A percentile compares a stretch with the other conserved stretches of the same genome.
These are phyloP conservation scores for Boechera stricta DNA, from an alignment of 345 rosid species.

Conservation along the genomic window DNA sequence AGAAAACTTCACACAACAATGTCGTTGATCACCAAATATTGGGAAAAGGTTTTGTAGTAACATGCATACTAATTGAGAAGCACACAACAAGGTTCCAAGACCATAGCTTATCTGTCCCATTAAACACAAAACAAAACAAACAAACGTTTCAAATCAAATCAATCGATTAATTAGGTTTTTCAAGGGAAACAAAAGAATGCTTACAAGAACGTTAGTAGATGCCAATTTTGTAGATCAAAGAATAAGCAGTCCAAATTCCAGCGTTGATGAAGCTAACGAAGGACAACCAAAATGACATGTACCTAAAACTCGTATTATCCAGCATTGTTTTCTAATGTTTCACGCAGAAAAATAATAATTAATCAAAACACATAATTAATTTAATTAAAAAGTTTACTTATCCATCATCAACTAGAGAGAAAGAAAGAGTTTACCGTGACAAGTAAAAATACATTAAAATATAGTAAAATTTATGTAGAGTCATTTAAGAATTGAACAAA, in stretches of 20 bases:
- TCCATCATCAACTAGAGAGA: background rate
- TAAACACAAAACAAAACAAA: too few relatives aligned
- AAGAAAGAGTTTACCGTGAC: too few relatives aligned
- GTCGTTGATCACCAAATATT: too few relatives aligned
- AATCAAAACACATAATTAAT: background rate
- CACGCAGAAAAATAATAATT: background rate
- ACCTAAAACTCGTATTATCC: background rate
- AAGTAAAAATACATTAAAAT: too few relatives aligned
- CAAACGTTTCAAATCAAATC: too few relatives aligned
- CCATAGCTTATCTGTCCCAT: too few relatives aligned
- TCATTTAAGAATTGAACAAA: too few relatives aligned
- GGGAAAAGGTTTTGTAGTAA: too few relatives aligned
- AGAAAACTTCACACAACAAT: too few relatives aligned
- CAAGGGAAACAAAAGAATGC: background rate
- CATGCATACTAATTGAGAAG: too few relatives aligned
- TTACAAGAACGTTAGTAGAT: background rate
- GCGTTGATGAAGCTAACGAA: background rate
- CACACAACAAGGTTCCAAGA: too few relatives aligned
- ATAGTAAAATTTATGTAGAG: too few relatives aligned
- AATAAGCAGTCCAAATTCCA: background rate
- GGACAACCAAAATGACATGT: background rate
- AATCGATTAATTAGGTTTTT: background rate
- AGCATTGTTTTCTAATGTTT: background rate
- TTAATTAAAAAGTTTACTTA: background rate
- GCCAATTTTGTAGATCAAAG: background rate